These are phyloP conservation scores for Pleurotus salmoneostramineus DNA, from an alignment of 768 basidiomycete species.

Conservation along the genomic window DNA sequence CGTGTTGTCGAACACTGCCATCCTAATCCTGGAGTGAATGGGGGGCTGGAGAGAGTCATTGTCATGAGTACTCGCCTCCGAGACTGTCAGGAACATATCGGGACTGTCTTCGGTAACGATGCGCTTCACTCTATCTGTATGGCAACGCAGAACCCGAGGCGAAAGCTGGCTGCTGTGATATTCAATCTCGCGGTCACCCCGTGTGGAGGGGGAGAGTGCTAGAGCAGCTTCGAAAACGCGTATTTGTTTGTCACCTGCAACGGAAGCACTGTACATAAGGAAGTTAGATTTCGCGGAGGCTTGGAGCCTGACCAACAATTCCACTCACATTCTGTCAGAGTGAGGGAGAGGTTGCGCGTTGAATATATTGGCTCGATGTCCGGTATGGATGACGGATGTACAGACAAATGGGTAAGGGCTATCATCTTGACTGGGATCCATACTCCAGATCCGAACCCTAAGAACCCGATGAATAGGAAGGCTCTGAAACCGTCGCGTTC, in stretches of 20 bases:
- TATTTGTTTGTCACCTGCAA: constrained; percentile 73
- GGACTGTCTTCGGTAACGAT: constrained; percentile 79
- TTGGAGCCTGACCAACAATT: constrained; percentile 10
- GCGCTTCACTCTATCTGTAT: constrained; percentile 68
- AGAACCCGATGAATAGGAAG: no score
- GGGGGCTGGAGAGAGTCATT: neutral
- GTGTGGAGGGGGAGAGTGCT: constrained; percentile 16
- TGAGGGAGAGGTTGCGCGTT: constrained; percentile 75
- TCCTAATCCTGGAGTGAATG: constrained; percentile 36
- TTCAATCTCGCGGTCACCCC: constrained; percentile 37
- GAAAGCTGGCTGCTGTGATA: constrained; percentile 38
- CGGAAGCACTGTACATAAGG: constrained; percentile 47
- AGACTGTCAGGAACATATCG: constrained; percentile 71
- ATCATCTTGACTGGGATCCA: constrained; percentile 40
- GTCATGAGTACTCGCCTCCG: constrained; percentile 49
- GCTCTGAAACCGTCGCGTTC: neutral
- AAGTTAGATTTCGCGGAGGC: neutral
- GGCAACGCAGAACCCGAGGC: constrained; percentile 62
- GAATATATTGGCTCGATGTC: constrained; percentile 84
- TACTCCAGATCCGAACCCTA: constrained; percentile 78
- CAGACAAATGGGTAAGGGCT: constrained; percentile 64
- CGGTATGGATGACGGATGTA: constrained; percentile 68
- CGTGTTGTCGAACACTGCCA: constrained; percentile 85
- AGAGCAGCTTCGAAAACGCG: constrained; percentile 58
- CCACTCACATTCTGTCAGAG: constrained; percentile 71